Percentiles rank a stretch among this genome's conserved stretches.
Conservation (phyloP, 2,329 filamentous ascomycete species). For the Fusarium nurragi region DNA sequence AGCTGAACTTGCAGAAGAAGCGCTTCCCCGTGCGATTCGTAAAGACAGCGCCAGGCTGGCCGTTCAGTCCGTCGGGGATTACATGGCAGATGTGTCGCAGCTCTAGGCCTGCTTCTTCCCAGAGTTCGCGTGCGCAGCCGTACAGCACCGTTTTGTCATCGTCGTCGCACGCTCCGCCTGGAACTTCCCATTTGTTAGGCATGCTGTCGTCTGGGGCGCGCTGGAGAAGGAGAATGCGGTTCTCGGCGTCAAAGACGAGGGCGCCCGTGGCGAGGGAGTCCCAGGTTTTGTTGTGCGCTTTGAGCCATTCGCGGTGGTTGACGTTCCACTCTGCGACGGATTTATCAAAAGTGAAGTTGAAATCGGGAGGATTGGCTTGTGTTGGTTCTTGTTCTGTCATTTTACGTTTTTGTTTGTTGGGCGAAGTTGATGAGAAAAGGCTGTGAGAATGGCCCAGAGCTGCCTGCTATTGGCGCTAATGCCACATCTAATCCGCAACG, state of each 20-base stretch:
- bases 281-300: conserved; percentile 39
- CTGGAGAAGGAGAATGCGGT: conserved; percentile 57
- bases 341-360: conserved; percentile 40
- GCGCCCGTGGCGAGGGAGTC: conserved; percentile 48
- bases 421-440: not conserved
- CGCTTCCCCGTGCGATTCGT: conserved; percentile 48
- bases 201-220: conserved; percentile 56
- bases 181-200: conserved; percentile 59
- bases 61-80: conserved; percentile 43
- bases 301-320: conserved; percentile 41
- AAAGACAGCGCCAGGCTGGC: conserved; percentile 44
- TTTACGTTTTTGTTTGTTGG: not conserved
- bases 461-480: conserved; percentile 5
- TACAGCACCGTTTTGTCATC: conserved; percentile 54
- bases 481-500: not conserved
- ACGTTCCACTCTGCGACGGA: conserved; percentile 40
- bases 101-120: conserved; percentile 57
- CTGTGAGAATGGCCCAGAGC: not conserved
- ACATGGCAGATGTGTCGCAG: conserved; percentile 44
- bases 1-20: conserved; percentile 48
- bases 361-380: not conserved
- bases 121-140: conserved; percentile 58
- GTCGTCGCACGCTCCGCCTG: conserved; percentile 59
- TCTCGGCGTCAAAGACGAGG: conserved; percentile 48
- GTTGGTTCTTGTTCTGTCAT: conserved; percentile 18